A percentile compares a stretch with the other conserved stretches of the same genome.
Evolutionary conservation across 2,329 filamentous ascomycete genomes (phyloP).

Genomic region (Cercospora canescens): DNA sequence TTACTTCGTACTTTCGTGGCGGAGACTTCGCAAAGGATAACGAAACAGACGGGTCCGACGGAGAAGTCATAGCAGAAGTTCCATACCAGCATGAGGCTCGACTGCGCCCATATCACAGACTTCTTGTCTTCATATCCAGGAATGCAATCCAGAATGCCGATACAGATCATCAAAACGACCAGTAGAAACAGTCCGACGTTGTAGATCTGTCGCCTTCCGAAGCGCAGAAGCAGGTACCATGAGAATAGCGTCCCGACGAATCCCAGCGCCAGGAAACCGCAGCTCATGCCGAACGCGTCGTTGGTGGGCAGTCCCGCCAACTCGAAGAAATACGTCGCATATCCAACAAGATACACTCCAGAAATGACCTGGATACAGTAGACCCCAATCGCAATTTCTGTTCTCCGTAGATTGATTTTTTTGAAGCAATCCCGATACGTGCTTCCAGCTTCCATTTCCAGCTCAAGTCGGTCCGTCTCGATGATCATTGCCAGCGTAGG

Average conservation of each 20-base stretch:
- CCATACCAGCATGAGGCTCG: constrained; percentile 40
- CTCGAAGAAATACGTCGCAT: constrained; percentile 52
- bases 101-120: constrained; percentile 43
- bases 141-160: constrained; percentile 43
- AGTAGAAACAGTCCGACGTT: constrained; percentile 39
- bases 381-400: constrained; percentile 45
- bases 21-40: constrained; percentile 41
- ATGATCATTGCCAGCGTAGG: constrained; percentile 43
- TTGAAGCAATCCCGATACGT: constrained; percentile 45
- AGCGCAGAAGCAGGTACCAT: constrained; percentile 41
- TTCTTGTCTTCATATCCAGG: constrained; percentile 33
- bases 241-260: constrained; percentile 45
- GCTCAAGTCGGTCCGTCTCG: constrained; percentile 39
- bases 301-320: constrained; percentile 42
- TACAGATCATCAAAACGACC: constrained; percentile 38
- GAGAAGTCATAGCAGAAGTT: constrained; percentile 40
- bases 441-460: constrained; percentile 41
- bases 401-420: constrained; percentile 44
- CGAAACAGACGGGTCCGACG: constrained; percentile 42
- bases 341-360: constrained; percentile 46
- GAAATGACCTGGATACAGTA: constrained; percentile 47
- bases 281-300: constrained; percentile 43
- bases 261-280: constrained; percentile 45
- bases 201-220: constrained; percentile 45
- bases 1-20: constrained; percentile 41